Percentiles rank a stretch among this genome's conserved stretches.
phyloP scores from a whole-genome alignment of 2,329 filamentous ascomycete genomes.

The Aspergillus fumigatiaffinis region DNA sequence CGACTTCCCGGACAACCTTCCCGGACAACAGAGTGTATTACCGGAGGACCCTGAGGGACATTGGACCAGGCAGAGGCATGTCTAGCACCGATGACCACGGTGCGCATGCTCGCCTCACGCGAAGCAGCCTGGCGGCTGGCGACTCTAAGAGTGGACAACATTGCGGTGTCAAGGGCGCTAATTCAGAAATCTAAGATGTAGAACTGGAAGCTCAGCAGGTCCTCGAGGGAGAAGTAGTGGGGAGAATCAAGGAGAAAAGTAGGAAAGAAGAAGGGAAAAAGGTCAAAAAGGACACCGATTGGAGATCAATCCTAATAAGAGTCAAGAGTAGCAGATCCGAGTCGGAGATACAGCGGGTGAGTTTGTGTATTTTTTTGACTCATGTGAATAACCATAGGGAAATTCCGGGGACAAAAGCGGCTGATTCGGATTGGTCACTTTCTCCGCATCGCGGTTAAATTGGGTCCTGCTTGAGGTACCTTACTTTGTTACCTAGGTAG shows the following conservation, averaged over 20 bases:
- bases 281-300: slow-evolving; percentile 2
- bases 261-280: slow-evolving; percentile 1
- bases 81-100: slow-evolving; percentile 45
- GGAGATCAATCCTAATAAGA: slow-evolving; percentile 4
- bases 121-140: slow-evolving; percentile 39
- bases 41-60: slow-evolving; percentile 89
- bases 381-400: slow-evolving; percentile 17
- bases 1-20: slow-evolving; percentile 5
- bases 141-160: slow-evolving; percentile 47
- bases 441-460: slow-evolving; percentile 1
- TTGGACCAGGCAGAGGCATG: slow-evolving; percentile 83
- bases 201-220: slow-evolving; percentile 6
- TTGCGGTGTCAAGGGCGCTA: slow-evolving; percentile 19
- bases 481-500: not conserved
- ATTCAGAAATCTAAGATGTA: slow-evolving; percentile 2
- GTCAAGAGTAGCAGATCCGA: not conserved
- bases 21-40: slow-evolving; percentile 49
- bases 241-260: slow-evolving; percentile 4
- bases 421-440: not conserved
- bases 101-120: slow-evolving; percentile 38
- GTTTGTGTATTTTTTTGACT: slow-evolving; percentile 15
- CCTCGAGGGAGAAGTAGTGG: slow-evolving; percentile 4
- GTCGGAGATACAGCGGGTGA: slow-evolving; percentile 17
- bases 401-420: slow-evolving; percentile 13
- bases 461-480: not conserved